Conservation (phyloP, 306 rosid species). For the Vicia sativa region DNA sequence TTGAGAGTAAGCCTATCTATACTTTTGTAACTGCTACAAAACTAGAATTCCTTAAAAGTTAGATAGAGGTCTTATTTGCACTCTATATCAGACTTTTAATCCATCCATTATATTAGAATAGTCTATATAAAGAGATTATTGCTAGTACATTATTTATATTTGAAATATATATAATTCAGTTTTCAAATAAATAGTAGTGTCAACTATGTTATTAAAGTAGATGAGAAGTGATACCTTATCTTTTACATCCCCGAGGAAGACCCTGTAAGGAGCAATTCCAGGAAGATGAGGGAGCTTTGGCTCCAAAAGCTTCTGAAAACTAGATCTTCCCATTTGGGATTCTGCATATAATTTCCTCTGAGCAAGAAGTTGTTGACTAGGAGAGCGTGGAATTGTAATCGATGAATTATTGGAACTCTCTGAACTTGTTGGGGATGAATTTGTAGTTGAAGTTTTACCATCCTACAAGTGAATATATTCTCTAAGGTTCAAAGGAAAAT, state of each 20-base stretch:
- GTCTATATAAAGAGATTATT: too few species aligned
- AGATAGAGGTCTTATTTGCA: too few species aligned
- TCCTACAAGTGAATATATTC: constrained; percentile 44
- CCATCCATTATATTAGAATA: too few species aligned
- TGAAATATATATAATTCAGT: too few species aligned
- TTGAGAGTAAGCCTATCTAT: too few species aligned
- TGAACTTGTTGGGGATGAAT: constrained; percentile 39
- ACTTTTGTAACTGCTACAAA: too few species aligned
- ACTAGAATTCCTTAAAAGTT: too few species aligned
- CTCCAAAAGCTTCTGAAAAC: constrained; percentile 88
- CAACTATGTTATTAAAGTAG: constrained; percentile 31
- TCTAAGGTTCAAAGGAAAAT: constrained; percentile 21
- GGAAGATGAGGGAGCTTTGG: constrained; percentile 67
- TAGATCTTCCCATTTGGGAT: constrained; percentile 70
- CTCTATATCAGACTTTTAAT: too few species aligned
- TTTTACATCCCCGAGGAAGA: constrained; percentile 71
- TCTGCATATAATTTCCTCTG: constrained; percentile 68
- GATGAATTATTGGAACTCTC: constrained; percentile 40
- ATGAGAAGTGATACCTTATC: constrained; percentile 64
- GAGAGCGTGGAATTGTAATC: constrained; percentile 38
- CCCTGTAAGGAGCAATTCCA: constrained; percentile 76
- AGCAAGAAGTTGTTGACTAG: constrained; percentile 56
- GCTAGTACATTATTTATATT: too few species aligned
- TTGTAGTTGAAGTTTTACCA: constrained; percentile 42
- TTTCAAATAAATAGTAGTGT: too few species aligned